phyloP scores from a whole-genome alignment of 1,284 basidiomycete genomes.

The Melampsora americana region DNA sequence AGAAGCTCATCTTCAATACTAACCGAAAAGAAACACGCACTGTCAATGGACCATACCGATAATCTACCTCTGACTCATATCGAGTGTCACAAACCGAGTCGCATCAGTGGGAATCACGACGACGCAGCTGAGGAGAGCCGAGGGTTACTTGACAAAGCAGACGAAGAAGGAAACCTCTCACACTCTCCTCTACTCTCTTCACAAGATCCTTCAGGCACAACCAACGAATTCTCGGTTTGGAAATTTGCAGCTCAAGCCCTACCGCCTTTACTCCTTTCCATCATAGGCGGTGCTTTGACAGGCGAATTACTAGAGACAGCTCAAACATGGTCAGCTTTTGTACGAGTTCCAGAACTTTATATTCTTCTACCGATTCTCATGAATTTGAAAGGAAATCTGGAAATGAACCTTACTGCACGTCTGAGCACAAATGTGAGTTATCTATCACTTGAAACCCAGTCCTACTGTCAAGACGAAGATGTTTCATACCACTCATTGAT shows the following conservation, averaged over 20 bases:
- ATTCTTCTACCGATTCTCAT: slow-evolving; percentile 92
- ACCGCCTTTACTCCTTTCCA: slow-evolving; percentile 57
- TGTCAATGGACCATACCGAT: too few species aligned
- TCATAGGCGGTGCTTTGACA: slow-evolving; percentile 68
- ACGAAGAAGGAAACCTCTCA: too few species aligned
- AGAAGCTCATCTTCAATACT: too few species aligned
- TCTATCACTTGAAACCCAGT: slow-evolving; percentile 58
- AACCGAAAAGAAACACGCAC: too few species aligned
- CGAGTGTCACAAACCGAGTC: too few species aligned
- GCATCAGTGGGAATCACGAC: too few species aligned
- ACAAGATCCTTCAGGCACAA: too few species aligned
- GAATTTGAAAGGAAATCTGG: slow-evolving; percentile 93
- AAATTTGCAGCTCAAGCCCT: slow-evolving; percentile 59
- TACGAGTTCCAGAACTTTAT: slow-evolving; percentile 85
- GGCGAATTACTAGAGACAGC: slow-evolving; percentile 73
- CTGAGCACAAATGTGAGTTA: slow-evolving; percentile 56
- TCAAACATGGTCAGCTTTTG: slow-evolving; percentile 83
- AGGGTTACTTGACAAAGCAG: too few species aligned
- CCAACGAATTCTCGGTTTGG: background rate
- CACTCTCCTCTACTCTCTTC: too few species aligned
- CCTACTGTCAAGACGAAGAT: slow-evolving; percentile 68
- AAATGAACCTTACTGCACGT: slow-evolving; percentile 71
- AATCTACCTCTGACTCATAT: too few species aligned
- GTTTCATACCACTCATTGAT: slow-evolving; percentile 57
- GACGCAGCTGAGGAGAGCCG: too few species aligned